These are phyloP conservation scores for Ustilago curta DNA, from an alignment of 1,284 basidiomycete species.

Conservation along the genomic window DNA sequence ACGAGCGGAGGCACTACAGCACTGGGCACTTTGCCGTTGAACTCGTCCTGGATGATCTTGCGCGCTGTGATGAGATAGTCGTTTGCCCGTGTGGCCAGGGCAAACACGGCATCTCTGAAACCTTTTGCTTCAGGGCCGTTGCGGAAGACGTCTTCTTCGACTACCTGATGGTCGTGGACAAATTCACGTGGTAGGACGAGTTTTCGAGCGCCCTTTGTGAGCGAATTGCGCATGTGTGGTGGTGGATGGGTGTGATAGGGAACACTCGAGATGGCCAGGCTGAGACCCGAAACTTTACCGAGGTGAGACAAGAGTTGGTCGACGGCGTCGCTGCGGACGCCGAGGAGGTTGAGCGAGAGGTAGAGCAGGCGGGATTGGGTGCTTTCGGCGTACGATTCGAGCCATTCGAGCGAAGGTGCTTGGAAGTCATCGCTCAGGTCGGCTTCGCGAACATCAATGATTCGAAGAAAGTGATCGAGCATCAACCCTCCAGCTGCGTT, in stretches of 20 bases:
- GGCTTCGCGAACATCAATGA: conserved; percentile 65
- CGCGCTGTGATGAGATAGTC: conserved; percentile 88
- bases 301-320: conserved; percentile 68
- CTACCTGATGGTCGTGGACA: conserved; percentile 81
- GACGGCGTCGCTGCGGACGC: conserved; percentile 35
- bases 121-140: conserved; percentile 76
- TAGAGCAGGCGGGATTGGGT: conserved; percentile 63
- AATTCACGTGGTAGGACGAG: conserved; percentile 88
- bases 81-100: conserved; percentile 89
- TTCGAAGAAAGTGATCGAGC: conserved; percentile 65
- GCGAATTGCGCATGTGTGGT: conserved; percentile 51
- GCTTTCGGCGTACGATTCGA: conserved; percentile 63
- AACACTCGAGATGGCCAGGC: conserved; percentile 52
- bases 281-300: conserved; percentile 65
- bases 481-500: conserved; percentile 57
- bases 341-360: conserved; percentile 61
- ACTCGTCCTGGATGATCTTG: conserved; percentile 77
- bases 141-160: conserved; percentile 87
- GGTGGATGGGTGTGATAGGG: conserved; percentile 64
- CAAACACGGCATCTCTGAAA: conserved; percentile 80
- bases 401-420: conserved; percentile 56
- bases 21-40: conserved; percentile 75
- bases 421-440: conserved; percentile 58
- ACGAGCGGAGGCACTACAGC: conserved; percentile 83
- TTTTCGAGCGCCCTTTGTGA: conserved; percentile 72